A percentile compares a stretch with the other conserved stretches of the same genome.
Conservation (phyloP, 108 stramenopile genomes). For the Cyclotella kingstonii region DNA sequence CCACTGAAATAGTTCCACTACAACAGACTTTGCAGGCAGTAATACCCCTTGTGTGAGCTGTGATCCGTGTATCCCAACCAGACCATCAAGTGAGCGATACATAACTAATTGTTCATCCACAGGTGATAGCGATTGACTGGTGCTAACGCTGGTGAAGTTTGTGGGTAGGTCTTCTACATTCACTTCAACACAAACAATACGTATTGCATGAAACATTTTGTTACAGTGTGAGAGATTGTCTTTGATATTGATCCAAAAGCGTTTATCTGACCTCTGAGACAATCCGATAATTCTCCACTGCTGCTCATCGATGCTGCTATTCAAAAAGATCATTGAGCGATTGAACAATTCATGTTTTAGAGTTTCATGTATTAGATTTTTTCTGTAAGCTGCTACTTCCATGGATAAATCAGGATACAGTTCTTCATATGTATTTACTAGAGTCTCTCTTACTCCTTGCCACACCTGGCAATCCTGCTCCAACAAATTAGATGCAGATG, state of each 20-base stretch:
- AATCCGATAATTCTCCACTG: conserved; percentile 23
- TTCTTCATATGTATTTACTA: conserved; percentile 3
- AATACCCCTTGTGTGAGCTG: conserved; percentile 27
- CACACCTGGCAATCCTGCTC: conserved; percentile 4
- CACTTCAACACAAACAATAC: conserved; percentile 34
- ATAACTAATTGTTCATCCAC: conserved; percentile 24
- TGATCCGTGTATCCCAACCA: conserved; percentile 45
- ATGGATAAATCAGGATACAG: neutral
- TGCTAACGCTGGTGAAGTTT: neutral
- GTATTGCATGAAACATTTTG: neutral
- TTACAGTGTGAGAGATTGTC: conserved; percentile 11
- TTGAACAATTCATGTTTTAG: neutral
- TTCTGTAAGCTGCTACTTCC: conserved; percentile 4
- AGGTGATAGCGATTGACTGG: conserved; percentile 6
- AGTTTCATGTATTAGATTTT: neutral
- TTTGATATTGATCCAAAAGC: conserved; percentile 19
- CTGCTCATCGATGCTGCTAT: neutral
- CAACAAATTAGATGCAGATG: neutral
- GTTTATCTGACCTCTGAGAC: conserved; percentile 7
- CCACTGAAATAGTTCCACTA: conserved; percentile 33
- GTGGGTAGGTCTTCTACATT: conserved; percentile 24
- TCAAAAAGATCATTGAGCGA: neutral
- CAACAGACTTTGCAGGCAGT: conserved; percentile 21
- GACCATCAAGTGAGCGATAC: conserved; percentile 35
- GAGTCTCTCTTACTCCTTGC: conserved; percentile 6